phyloP scores from a whole-genome alignment of 352 stramenopile genomes.

The Phytophthora europaea region DNA sequence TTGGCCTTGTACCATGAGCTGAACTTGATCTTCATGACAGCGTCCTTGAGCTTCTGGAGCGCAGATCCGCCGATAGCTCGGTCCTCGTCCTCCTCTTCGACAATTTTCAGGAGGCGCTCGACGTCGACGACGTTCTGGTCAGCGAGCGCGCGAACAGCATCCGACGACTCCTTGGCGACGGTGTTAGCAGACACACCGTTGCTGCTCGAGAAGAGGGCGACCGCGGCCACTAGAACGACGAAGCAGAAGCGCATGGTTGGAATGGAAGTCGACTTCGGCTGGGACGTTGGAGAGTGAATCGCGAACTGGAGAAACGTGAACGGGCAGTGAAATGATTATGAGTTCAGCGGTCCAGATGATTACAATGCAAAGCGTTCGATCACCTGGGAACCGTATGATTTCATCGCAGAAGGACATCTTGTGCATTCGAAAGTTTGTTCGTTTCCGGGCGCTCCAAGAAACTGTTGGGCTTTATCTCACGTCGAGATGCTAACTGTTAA shows the following conservation, averaged over 20 bases:
- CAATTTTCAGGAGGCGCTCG: slow-evolving; percentile 3
- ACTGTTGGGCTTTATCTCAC: too few species aligned
- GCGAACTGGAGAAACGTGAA: slow-evolving; percentile 1
- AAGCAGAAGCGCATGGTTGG: slow-evolving; percentile 10
- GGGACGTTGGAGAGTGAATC: slow-evolving; percentile 1
- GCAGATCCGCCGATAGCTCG: neutral
- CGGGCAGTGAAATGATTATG: neutral
- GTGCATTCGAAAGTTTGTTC: too few species aligned
- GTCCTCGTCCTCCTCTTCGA: slow-evolving; percentile 2
- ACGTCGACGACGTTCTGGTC: neutral
- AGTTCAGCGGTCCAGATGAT: neutral
- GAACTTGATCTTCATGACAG: slow-evolving; percentile 14
- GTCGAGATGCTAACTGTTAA: too few species aligned
- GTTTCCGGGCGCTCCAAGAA: too few species aligned
- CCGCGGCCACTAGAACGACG: slow-evolving; percentile 6
- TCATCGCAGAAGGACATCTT: neutral
- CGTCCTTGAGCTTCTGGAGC: neutral
- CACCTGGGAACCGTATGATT: slow-evolving; percentile 9
- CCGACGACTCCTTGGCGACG: neutral
- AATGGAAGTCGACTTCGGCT: neutral
- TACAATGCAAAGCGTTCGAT: neutral
- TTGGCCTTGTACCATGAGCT: slow-evolving; percentile 8
- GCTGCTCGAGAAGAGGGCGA: neutral
- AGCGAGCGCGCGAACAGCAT: neutral
- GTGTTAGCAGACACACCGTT: slow-evolving; percentile 4